Base-by-base conservation (phyloP, 179 eudicot species). In the Kewa caespitosa region DNA sequence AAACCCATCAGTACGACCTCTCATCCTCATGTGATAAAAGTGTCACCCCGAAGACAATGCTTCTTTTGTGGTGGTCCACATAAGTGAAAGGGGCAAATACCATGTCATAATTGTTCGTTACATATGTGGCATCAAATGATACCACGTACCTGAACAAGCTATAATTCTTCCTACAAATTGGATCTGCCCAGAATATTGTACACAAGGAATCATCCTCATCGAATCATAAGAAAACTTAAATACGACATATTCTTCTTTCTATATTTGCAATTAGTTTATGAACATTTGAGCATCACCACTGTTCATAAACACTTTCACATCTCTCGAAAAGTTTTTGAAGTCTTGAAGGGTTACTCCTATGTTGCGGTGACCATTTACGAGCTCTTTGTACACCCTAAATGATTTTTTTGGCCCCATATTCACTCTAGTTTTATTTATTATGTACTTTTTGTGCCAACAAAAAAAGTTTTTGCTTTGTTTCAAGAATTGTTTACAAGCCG, bases 41-140 rank as follows among this genome's bases (percentile, higher is more conserved):
- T 3, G 30, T 50, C 9, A 6, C 75, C 4, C 48, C 75, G 11
- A 72, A 72, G 34, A 39, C 9, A 13, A 72, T 17, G 22, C 17
- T 39, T 13, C 17, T 38, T 22, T n/a, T 13, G 30, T 68, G 73
- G 9, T 76, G 43, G 23, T 76, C 59, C 9, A 55, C 31, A 6
- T 68, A 57, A 39, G 43, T 76, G 48, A 76, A 76, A 7, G 68
- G 74, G 7, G 55, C n/a, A 57, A 76, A 69, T 11, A 76, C 37
- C 54, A 69, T 38, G 27, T 12, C 22, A 17, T 76, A 76, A 8
- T 42, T 55, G 50, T 76, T 76, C 17, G 78, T 75, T 11, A 36
- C 48, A 52, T 65, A 75, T 4, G 78, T 75, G 1, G 52, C 38
- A n/a, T 75, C 72, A 33, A 66, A 48, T 17, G 72, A 66, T 1